Evolutionary conservation across 1,284 basidiomycete genomes (phyloP), one percentile per base, ranked within the genome.

Genomic region (Cryptococcus deneoformans): DNA sequence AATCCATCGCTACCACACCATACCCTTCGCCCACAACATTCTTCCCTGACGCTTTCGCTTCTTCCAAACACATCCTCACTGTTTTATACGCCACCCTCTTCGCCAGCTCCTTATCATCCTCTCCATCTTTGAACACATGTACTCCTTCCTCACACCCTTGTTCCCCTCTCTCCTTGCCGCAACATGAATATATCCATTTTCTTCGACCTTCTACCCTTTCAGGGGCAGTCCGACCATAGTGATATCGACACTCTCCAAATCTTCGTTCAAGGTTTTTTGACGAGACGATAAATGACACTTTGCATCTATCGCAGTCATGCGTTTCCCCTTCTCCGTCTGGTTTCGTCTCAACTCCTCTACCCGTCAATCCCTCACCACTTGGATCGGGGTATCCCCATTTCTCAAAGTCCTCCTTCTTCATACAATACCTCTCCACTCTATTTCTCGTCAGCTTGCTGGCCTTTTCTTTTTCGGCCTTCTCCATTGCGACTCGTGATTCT

Each of bases 1-100:
- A 94, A 74, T 95, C 92, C 52, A 95, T 78, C 0, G 88, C 89
- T 6, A 87, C 89, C 1, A 92, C 83, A 53, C 90, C 88, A 37
- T 89, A 57, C n/a, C 57, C 60, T 84, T 80, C 60, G 8, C 57
- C 89, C 2, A 92, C 83, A 37, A 89, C 48, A 16, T 58, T 59
- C 24, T 46, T 49, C 16, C 50, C 53, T 20, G 16, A 14, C n/a
- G 24, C 36, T 16, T 47, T 49, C 9, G 46, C 39, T 11, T 61
- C 54, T 52, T 59, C 56, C 58, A 61, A 64, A 40, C 61, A 52
- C 59, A 49, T 74, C 77, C 43, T 83, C 80, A 72, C 61, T 68
- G 77, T 72, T 37, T 87, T 85, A 77, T 90, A 97, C 0, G 86
- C 77, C 56, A 89, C 85, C 42, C 90, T 83, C 6, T 82, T 76